Evolutionary conservation across 495 filamentous ascomycete species (phyloP), one percentile per base, ranked within the genome.

Genomic region (Oidiodendron maius): DNA sequence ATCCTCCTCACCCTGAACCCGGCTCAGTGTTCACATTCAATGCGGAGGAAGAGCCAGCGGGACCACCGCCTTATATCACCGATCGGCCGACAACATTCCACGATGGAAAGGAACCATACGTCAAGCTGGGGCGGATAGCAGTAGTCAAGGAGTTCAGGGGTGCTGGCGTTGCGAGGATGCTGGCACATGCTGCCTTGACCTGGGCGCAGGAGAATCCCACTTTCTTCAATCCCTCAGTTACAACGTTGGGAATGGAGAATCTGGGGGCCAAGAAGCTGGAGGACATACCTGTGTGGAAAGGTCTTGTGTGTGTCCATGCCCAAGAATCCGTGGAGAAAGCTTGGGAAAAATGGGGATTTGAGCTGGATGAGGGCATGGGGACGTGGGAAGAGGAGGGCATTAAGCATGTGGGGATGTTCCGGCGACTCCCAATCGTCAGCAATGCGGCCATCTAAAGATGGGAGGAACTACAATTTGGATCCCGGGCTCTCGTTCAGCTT

Each of bases 381-480:
- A 66, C 53, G 52, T 96, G 90, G 87, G 66, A 70, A 32, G 90
- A 96, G 68, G 88, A 94, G 53, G 88, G 86, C 17, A 88, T 95
- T 54, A 71, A 75, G 56, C 91, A 95, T 74, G 76, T 90, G 23
- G 88, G 84, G 12, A 91, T 95, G 88, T 91, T 72, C 46, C 48
- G 53, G 36, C 61, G 74, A 32, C 35, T 58, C n/a, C n/a, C n/a
- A n/a, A n/a, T n/a, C n/a, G n/a, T n/a, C n/a, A n/a, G n/a, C n/a
- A n/a, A n/a, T n/a, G n/a, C n/a, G n/a, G n/a, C n/a, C n/a, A n/a
- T n/a, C n/a, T n/a, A n/a, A n/a, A n/a, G n/a, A n/a, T n/a, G n/a
- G n/a, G n/a, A n/a, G n/a, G n/a, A n/a, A n/a, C n/a, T n/a, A n/a
- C n/a, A n/a, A n/a, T n/a, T n/a, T n/a, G n/a, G n/a, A n/a, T n/a